Evolutionary conservation across 2,329 filamentous ascomycete species (phyloP).

Genomic region (Fonsecaea multimorphosa): DNA sequence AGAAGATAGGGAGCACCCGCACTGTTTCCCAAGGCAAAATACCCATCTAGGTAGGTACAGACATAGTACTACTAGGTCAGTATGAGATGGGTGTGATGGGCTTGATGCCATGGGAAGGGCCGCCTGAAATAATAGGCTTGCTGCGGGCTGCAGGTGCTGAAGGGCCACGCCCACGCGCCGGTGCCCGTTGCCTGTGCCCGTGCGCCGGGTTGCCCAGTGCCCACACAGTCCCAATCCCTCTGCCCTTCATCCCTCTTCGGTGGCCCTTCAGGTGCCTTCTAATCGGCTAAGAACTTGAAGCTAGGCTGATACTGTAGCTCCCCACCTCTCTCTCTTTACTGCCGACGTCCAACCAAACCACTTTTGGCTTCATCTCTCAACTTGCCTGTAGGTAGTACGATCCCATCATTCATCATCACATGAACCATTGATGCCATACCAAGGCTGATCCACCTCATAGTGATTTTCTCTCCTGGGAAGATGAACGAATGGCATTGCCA

Average conservation of each 20-base stretch:
- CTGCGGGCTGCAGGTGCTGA: conserved; percentile 7
- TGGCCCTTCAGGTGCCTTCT: background rate
- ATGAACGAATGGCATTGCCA: background rate
- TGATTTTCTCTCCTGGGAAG: background rate
- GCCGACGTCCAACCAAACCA: background rate
- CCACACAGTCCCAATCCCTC: background rate
- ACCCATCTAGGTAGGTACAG: background rate
- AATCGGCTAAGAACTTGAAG: background rate
- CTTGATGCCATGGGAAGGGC: background rate
- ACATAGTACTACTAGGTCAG: too few species aligned
- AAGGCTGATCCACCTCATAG: background rate
- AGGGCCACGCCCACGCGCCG: background rate
- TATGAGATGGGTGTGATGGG: background rate
- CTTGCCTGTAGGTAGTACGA: too few species aligned
- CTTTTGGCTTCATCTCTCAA: background rate
- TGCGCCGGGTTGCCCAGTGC: background rate
- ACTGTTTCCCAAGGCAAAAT: background rate
- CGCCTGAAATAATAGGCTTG: background rate
- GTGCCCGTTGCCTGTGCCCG: background rate
- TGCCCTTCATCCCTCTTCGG: background rate
- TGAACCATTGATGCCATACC: background rate
- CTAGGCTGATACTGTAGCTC: background rate
- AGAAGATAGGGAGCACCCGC: background rate
- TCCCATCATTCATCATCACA: background rate
- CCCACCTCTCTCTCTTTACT: background rate